Evolutionary conservation across 2,329 filamentous ascomycete species (phyloP), one percentile per base, ranked within the genome.

Genomic region (Phoma herbarum): DNA sequence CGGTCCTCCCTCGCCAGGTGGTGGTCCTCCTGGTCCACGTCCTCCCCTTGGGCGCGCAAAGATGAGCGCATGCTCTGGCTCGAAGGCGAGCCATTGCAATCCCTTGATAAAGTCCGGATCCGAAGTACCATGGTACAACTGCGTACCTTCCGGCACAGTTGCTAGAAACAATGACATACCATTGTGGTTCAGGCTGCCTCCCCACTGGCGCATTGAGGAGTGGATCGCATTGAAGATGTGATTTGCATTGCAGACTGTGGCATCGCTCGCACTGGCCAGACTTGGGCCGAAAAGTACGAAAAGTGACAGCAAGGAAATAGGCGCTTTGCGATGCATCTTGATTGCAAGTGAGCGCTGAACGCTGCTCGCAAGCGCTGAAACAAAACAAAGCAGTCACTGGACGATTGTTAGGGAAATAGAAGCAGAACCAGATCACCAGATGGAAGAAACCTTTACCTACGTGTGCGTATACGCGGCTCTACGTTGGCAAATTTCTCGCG

Each of bases 1-100:
- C 8, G 31, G 26, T 10, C 31, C 31, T n/a, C 44, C 50, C 41
- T 62, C 46, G 12, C 26, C 42, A 47, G 60, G 58, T 9, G 51
- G 48, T 16, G 46, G 41, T 12, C 25, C 29, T 16, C 46, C 25
- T 25, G 53, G 39, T 28, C 51, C 48, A 43, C 56, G 39, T 25
- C 51, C 42, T 45, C 57, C 39, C 28, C 51, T 59, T 9, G 67
- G 64, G 18, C 74, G 72, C 1, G 89, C 87, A 75, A 93, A 92
- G 2, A 80, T 71, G 63, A 89, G 80, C 0, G 90, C 88, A 74
- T 93, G 90, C 66, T 93, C 90, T 3, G 89, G 83, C 72, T 93
- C 90, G 68, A 92, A 93, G 0, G 90, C 90, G 1, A 93, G 79
- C 89, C 90, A 92, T 67, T 92, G 87, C 3, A 82, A 83, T 0